These are phyloP conservation scores for Gamarada debralockiae DNA, from an alignment of 495 filamentous ascomycete species.

Conservation along the genomic window DNA sequence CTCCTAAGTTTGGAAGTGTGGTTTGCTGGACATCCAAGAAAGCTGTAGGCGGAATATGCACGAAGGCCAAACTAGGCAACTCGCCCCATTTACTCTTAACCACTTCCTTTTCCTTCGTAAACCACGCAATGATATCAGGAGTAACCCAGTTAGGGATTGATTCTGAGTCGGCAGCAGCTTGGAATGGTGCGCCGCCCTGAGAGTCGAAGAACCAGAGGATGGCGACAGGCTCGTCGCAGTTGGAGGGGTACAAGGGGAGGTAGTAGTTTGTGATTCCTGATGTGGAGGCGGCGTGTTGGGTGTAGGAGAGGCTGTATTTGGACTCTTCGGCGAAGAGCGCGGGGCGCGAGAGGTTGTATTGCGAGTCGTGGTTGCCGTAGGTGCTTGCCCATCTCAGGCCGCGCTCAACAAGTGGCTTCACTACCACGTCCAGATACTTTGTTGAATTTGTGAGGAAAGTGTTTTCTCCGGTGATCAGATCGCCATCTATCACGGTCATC, in stretches of 20 bases:
- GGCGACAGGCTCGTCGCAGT: slow-evolving; percentile 34
- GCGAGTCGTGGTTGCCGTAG: slow-evolving; percentile 72
- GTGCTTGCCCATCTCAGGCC: slow-evolving; percentile 60
- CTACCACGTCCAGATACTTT: slow-evolving; percentile 57
- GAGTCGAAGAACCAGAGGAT: slow-evolving; percentile 78
- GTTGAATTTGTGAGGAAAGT: slow-evolving; percentile 54
- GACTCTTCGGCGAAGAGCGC: slow-evolving; percentile 53
- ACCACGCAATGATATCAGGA: slow-evolving; percentile 56
- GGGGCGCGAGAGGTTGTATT: slow-evolving; percentile 53
- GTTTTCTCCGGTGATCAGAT: slow-evolving; percentile 69
- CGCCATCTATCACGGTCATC: slow-evolving; percentile 54
- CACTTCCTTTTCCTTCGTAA: slow-evolving; percentile 40
- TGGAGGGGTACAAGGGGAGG: slow-evolving; percentile 44
- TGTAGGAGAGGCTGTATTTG: slow-evolving; percentile 49
- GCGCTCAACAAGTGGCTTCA: slow-evolving; percentile 49
- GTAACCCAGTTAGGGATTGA: slow-evolving; percentile 42
- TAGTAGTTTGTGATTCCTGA: slow-evolving; percentile 72
- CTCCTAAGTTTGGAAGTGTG: slow-evolving; percentile 1
- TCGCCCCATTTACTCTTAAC: no score
- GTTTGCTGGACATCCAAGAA: slow-evolving; percentile 50
- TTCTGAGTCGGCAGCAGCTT: slow-evolving; percentile 25
- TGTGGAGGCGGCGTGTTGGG: slow-evolving; percentile 39
- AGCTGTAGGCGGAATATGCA: slow-evolving; percentile 65
- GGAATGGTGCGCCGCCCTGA: slow-evolving; percentile 55
- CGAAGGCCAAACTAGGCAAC: slow-evolving; percentile 62